Evolutionary conservation across 306 rosid species (phyloP), one percentile per base, ranked within the genome.

Genomic region (Rosa multiflora): DNA sequence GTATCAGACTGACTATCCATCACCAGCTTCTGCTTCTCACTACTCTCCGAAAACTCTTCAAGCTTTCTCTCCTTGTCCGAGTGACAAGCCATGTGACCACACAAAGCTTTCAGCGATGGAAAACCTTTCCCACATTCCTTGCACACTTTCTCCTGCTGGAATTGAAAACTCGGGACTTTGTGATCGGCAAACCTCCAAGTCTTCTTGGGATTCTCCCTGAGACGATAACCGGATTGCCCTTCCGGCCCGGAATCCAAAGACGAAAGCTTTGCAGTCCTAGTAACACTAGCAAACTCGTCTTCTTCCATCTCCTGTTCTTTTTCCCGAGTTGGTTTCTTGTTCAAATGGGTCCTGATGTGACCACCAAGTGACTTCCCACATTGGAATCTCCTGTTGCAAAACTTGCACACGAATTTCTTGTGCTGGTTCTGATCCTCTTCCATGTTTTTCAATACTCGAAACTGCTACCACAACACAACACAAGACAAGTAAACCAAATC

Each of bases 61-160:
- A 78, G 53, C 86, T 56, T 82, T 72, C 78, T 90, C 53, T 90
- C 96, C 68, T 86, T 93, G 7, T 93, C 97, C 5, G 92, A 88
- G 80, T 92, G 97, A 84, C 87, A 86, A 75, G 94, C 97, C 99
- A 94, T 90, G 88, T 92, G 97, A 51, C 97, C 94, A 80, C 90
- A 89, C 4, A 92, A 82, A 81, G 97, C 95, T 81, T 94, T 92
- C 88, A 87, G 68, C 32, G 97, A 92, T 35, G 86, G 76, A 76
- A 94, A 94, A 59, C 93, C 90, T 83, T 88, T 89, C 14, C 98
- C 97, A 85, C 97, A 92, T 86, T 92, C 92, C 73, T 84, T 91
- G 59, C 99, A 94, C 43, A 88, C 82, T 29, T 77, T 86, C 12
- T 80, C 84, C 56, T 73, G 79, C 70, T 78, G 85, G 55, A 75